Percentiles rank a stretch among this genome's conserved stretches.
Evolutionary conservation across 352 stramenopile genomes (phyloP).

Genomic region (Globisporangium barbulae): DNA sequence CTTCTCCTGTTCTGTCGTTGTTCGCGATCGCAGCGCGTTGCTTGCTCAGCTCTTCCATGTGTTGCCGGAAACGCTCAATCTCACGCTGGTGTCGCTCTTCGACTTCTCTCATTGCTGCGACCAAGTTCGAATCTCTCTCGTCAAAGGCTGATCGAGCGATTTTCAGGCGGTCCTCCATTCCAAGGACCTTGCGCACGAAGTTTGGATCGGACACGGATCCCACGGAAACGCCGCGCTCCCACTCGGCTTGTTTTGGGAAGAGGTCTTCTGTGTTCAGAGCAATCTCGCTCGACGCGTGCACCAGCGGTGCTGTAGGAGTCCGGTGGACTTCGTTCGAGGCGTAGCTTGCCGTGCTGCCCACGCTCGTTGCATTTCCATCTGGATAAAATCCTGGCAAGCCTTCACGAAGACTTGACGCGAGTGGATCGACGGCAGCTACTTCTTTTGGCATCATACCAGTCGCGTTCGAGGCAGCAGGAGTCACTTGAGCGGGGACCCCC

Average conservation of each 20-base stretch:
- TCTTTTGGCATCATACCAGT: conserved; percentile 6
- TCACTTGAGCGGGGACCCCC: neutral
- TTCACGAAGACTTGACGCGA: conserved; percentile 2
- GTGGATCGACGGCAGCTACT: neutral
- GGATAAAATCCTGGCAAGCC: conserved; percentile 1
- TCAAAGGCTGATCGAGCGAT: conserved; percentile 55
- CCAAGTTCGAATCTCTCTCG: conserved; percentile 66
- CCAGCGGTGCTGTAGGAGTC: conserved; percentile 23
- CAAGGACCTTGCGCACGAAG: conserved; percentile 60
- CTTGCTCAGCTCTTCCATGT: conserved; percentile 84
- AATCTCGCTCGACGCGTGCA: conserved; percentile 48
- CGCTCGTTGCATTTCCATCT: conserved; percentile 12
- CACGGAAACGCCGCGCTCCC: conserved; percentile 58
- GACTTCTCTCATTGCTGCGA: conserved; percentile 70
- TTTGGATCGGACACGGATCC: conserved; percentile 48
- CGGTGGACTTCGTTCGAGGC: conserved; percentile 26
- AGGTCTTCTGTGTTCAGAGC: conserved; percentile 37
- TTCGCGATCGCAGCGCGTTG: conserved; percentile 60
- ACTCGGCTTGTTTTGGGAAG: conserved; percentile 35
- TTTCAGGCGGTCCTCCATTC: conserved; percentile 64
- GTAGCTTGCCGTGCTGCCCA: conserved; percentile 26
- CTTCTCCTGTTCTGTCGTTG: conserved; percentile 26
- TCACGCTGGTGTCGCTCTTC: conserved; percentile 83
- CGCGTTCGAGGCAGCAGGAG: conserved; percentile 5
- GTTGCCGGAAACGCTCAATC: conserved; percentile 76